These are phyloP conservation scores for Corniculantispora saksenae DNA, from an alignment of 2,329 filamentous ascomycete species.

Conservation along the genomic window DNA sequence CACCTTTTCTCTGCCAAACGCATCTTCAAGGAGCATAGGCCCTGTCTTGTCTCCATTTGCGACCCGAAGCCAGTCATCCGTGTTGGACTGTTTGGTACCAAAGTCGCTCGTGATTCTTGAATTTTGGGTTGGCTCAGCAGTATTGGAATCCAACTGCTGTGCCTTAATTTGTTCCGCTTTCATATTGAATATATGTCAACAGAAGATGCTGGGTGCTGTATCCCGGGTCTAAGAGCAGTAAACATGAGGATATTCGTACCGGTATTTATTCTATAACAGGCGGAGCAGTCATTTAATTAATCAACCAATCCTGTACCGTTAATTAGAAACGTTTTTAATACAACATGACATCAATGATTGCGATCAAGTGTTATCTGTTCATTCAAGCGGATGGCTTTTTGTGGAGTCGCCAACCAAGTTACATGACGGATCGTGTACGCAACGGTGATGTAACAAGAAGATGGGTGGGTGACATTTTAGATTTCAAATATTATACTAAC, in stretches of 20 bases:
- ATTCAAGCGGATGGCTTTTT: background rate
- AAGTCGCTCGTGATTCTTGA: slow-evolving; percentile 73
- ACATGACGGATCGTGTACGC: slow-evolving; percentile 7
- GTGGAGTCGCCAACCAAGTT: background rate
- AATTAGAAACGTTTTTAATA: slow-evolving; percentile 5
- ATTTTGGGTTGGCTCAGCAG: slow-evolving; percentile 57
- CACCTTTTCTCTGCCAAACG: slow-evolving; percentile 73
- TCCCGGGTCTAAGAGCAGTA: background rate
- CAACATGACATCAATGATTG: slow-evolving; percentile 16
- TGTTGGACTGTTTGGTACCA: slow-evolving; percentile 71
- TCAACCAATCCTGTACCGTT: background rate
- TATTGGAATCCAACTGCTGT: slow-evolving; percentile 58
- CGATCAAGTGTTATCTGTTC: background rate
- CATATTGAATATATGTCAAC: background rate
- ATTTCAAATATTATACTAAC: no score
- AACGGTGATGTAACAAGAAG: background rate
- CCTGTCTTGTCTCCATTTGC: slow-evolving; percentile 64
- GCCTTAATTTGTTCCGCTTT: slow-evolving; percentile 1
- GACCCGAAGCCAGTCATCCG: slow-evolving; percentile 76
- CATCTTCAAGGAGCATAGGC: slow-evolving; percentile 70
- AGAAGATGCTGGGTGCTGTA: background rate
- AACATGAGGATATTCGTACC: background rate
- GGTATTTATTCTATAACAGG: background rate
- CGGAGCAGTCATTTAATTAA: background rate
- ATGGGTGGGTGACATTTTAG: background rate